Percentiles rank a stretch among this genome's conserved stretches.
These are phyloP conservation scores for Ascochyta viciae-villosae DNA, from an alignment of 2,329 filamentous ascomycete genomes.

Conservation along the genomic window DNA sequence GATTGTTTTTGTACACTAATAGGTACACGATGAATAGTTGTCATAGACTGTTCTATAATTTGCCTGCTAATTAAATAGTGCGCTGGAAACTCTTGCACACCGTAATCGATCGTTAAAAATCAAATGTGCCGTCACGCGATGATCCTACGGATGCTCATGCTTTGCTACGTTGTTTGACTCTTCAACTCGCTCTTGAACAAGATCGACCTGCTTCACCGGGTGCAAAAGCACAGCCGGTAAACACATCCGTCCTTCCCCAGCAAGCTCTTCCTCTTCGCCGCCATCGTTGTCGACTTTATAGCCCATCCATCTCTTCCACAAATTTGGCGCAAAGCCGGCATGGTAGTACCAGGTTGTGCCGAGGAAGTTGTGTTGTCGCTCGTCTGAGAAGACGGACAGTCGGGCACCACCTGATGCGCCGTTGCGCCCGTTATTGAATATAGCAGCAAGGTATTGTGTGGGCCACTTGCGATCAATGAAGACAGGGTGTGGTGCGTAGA, in stretches of 20 bases:
- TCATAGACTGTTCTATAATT: no score
- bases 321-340: slow-evolving; percentile 59
- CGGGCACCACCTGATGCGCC: slow-evolving; percentile 58
- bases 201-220: slow-evolving; percentile 59
- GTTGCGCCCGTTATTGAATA: slow-evolving; percentile 64
- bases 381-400: slow-evolving; percentile 58
- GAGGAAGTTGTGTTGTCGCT: slow-evolving; percentile 61
- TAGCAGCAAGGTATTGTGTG: slow-evolving; percentile 59
- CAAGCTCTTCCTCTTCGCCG: slow-evolving; percentile 53
- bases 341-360: slow-evolving; percentile 63
- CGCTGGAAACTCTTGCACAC: slow-evolving; percentile 3
- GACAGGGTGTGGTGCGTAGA: slow-evolving; percentile 67
- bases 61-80: neutral
- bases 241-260: slow-evolving; percentile 58
- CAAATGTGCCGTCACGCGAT: neutral
- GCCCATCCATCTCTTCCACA: slow-evolving; percentile 65
- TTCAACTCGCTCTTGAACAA: slow-evolving; percentile 53
- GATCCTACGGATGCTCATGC: slow-evolving; percentile 5
- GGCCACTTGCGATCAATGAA: slow-evolving; percentile 65
- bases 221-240: slow-evolving; percentile 57
- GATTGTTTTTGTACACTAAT: no score
- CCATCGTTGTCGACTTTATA: slow-evolving; percentile 61
- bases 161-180: slow-evolving; percentile 1
- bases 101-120: slow-evolving; percentile 2
- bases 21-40: no score